phyloP scores from a whole-genome alignment of 495 filamentous ascomycete genomes.

The Penicillium soppii region DNA sequence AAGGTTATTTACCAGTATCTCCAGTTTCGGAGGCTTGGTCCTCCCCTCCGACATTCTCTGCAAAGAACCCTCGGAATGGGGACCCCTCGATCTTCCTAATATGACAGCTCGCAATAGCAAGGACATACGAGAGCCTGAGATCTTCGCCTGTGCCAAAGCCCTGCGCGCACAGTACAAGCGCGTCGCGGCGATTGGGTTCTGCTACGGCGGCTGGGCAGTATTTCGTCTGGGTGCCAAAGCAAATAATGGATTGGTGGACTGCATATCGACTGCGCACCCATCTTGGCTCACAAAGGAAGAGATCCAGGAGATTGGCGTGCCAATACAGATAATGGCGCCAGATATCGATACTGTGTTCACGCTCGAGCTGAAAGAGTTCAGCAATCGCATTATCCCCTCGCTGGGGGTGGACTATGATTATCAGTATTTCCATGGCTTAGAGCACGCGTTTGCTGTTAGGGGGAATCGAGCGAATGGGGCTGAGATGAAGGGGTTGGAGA shows the following conservation, averaged over 20 bases:
- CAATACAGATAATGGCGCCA: slow-evolving; percentile 58
- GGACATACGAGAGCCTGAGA: slow-evolving; percentile 51
- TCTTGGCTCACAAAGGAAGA: slow-evolving; percentile 47
- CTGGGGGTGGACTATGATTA: slow-evolving; percentile 54
- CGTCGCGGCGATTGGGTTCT: slow-evolving; percentile 59
- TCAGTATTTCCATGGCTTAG: slow-evolving; percentile 53
- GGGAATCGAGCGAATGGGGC: slow-evolving; percentile 38
- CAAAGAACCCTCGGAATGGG: slow-evolving; percentile 23
- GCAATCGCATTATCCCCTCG: slow-evolving; percentile 40
- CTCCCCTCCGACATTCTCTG: slow-evolving; percentile 33
- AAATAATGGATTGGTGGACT: slow-evolving; percentile 53
- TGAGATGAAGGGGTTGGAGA: slow-evolving; percentile 14
- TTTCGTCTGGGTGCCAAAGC: slow-evolving; percentile 21
- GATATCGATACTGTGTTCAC: slow-evolving; percentile 51
- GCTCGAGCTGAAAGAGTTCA: slow-evolving; percentile 50
- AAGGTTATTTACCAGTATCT: no score
- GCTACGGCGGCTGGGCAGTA: slow-evolving; percentile 49
- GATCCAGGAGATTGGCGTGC: slow-evolving; percentile 51
- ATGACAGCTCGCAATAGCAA: slow-evolving; percentile 41
- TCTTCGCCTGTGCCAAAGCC: slow-evolving; percentile 46
- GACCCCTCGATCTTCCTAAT: slow-evolving; percentile 40
- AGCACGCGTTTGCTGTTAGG: slow-evolving; percentile 49
- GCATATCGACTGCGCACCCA: slow-evolving; percentile 54
- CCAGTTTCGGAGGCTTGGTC: slow-evolving; percentile 35
- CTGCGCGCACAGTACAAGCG: slow-evolving; percentile 41